These are phyloP conservation scores for Papilionanthe hybrid DNA, from an alignment of 116 monocot genomes.

Conservation along the genomic window DNA sequence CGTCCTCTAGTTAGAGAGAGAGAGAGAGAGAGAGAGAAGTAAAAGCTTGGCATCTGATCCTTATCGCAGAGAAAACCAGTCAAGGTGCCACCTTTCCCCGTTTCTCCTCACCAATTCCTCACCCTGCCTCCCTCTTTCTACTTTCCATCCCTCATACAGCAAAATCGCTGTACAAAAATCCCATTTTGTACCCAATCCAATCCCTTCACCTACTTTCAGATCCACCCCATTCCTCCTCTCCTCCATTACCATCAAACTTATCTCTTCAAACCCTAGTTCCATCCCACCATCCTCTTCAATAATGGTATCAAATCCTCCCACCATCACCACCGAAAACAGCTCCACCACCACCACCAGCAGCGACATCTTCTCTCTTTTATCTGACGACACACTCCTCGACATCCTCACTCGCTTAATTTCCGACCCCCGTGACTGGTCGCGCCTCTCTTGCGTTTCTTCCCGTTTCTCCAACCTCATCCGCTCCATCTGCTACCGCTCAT, in stretches of 20 bases:
- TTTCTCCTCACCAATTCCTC: neutral
- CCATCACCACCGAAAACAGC: neutral
- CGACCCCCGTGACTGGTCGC: slow-evolving; percentile 11
- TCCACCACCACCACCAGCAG: neutral
- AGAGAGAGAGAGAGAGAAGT: neutral
- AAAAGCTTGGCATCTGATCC: neutral
- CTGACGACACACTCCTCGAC: slow-evolving; percentile 5
- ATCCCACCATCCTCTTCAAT: neutral
- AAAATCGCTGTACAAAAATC: too few relatives aligned
- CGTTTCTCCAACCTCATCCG: slow-evolving; percentile 6
- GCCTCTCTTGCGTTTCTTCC: slow-evolving; percentile 10
- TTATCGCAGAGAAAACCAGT: neutral
- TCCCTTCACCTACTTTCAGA: too few relatives aligned
- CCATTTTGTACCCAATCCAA: too few relatives aligned
- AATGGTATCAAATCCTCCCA: neutral
- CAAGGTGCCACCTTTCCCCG: neutral
- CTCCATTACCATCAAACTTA: neutral
- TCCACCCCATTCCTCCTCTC: neutral
- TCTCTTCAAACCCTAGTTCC: neutral
- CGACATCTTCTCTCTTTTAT: neutral
- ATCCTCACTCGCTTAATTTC: slow-evolving; percentile 5
- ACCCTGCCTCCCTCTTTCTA: too few relatives aligned
- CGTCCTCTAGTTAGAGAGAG: too few relatives aligned
- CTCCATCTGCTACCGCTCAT: slow-evolving; percentile 5
- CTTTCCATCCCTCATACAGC: too few relatives aligned